phyloP scores from a whole-genome alignment of 1,139 yeast genomes.

The Diutina mesorugosa region DNA sequence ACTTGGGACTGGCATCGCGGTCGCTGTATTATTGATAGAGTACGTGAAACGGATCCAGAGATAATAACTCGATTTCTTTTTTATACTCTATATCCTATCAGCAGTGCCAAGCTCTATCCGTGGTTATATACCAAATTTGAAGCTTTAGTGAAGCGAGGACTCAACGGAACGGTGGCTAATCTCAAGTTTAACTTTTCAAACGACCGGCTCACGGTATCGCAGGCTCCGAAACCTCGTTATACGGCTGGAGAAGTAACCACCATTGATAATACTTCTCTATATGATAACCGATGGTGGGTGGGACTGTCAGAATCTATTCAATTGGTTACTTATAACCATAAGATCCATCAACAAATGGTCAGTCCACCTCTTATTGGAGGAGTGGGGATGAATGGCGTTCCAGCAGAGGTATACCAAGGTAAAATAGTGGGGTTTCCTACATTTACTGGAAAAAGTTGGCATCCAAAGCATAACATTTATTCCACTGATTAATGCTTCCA shows the following conservation, averaged over 20 bases:
- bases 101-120: constrained; percentile 29
- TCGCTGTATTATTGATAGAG: constrained; percentile 3
- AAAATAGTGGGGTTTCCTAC: not conserved
- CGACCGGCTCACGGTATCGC: not conserved
- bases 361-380: not conserved
- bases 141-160: not conserved
- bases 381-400: not conserved
- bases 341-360: not conserved
- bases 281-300: not conserved
- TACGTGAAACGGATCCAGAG: not conserved
- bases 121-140: constrained; percentile 35
- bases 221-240: not conserved
- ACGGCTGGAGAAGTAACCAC: not conserved
- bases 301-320: not conserved
- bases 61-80: constrained; percentile 13
- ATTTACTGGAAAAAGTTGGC: not conserved
- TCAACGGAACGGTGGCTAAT: not conserved
- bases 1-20: constrained; percentile 4
- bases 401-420: not conserved
- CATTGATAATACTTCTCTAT: not conserved
- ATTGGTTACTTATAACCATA: not conserved
- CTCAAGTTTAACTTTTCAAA: not conserved
- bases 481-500: not conserved
- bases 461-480: not conserved
- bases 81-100: constrained; percentile 17